These are phyloP conservation scores for Plenodomus biglobosus DNA, from an alignment of 2,329 filamentous ascomycete species.

Conservation along the genomic window DNA sequence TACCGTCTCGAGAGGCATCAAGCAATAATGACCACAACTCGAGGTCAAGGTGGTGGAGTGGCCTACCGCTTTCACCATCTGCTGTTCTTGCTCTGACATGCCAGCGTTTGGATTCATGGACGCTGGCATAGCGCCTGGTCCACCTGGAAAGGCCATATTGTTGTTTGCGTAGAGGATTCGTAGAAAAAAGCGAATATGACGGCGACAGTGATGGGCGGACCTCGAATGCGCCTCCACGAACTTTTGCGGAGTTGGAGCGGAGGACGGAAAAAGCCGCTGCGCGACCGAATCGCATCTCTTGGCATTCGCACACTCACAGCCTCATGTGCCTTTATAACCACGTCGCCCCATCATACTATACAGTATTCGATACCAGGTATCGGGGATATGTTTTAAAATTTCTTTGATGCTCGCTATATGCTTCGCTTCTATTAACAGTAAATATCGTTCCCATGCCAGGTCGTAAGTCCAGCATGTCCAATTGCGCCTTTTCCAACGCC, in stretches of 20 bases:
- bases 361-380: not conserved
- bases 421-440: conserved; percentile 6
- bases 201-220: not conserved
- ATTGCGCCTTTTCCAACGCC: conserved; percentile 16
- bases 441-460: conserved; percentile 11
- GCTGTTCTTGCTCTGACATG: conserved; percentile 50
- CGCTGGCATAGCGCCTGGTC: conserved; percentile 24
- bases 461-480: conserved; percentile 10
- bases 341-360: not conserved
- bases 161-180: not conserved
- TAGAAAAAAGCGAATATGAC: not conserved
- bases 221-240: conserved; percentile 17
- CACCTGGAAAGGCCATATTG: conserved; percentile 39
- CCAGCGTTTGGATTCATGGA: conserved; percentile 41
- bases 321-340: not conserved
- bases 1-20: not conserved
- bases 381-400: not conserved
- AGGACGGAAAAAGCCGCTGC: conserved; percentile 37
- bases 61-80: conserved; percentile 52
- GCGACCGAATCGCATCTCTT: conserved; percentile 12
- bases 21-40: not conserved
- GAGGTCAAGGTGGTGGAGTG: not conserved
- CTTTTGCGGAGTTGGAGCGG: conserved; percentile 42
- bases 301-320: conserved; percentile 7
- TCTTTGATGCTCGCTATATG: conserved; percentile 12